A percentile compares a stretch with the other conserved stretches of the same genome.
These are phyloP conservation scores for Mycena latifolia DNA, from an alignment of 768 basidiomycete species.

Conservation along the genomic window DNA sequence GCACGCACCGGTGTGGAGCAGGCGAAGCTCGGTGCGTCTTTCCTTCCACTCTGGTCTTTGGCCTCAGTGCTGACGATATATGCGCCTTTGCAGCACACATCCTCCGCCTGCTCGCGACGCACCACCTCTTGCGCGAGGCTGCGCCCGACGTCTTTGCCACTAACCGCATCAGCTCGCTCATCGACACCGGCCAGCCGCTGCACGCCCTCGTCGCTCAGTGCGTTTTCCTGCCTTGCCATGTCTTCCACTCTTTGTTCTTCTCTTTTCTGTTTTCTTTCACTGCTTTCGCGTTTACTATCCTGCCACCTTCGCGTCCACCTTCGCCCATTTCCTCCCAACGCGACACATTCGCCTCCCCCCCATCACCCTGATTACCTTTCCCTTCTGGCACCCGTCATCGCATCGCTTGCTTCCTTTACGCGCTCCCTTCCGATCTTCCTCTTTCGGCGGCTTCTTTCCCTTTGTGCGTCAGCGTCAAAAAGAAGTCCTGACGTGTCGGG, in stretches of 20 bases:
- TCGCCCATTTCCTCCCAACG: neutral
- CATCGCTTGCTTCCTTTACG: conserved; percentile 4
- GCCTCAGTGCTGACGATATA: neutral
- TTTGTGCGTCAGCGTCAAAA: too few species aligned
- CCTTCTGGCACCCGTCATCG: neutral
- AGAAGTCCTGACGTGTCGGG: too few species aligned
- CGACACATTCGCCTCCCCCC: too few species aligned
- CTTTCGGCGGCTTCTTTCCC: neutral
- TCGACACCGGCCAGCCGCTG: conserved; percentile 76
- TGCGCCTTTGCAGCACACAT: conserved; percentile 65
- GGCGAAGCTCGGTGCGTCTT: conserved; percentile 62
- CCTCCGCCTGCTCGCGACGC: conserved; percentile 82
- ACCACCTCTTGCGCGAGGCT: conserved; percentile 79
- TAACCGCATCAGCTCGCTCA: conserved; percentile 75
- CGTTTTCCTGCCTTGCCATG: neutral
- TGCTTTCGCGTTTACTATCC: neutral
- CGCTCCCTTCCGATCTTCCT: neutral
- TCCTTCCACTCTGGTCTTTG: conserved; percentile 4
- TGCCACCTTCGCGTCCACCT: neutral
- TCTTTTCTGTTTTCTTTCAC: neutral
- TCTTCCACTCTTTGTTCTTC: neutral
- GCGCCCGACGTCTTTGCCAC: conserved; percentile 79
- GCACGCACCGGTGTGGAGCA: conserved; percentile 57
- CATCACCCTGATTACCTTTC: neutral
- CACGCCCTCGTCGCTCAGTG: conserved; percentile 49